Evolutionary conservation across 163 green algal species (phyloP), one percentile per base, ranked within the genome.

Genomic region (Scenedesmus sp.): DNA sequence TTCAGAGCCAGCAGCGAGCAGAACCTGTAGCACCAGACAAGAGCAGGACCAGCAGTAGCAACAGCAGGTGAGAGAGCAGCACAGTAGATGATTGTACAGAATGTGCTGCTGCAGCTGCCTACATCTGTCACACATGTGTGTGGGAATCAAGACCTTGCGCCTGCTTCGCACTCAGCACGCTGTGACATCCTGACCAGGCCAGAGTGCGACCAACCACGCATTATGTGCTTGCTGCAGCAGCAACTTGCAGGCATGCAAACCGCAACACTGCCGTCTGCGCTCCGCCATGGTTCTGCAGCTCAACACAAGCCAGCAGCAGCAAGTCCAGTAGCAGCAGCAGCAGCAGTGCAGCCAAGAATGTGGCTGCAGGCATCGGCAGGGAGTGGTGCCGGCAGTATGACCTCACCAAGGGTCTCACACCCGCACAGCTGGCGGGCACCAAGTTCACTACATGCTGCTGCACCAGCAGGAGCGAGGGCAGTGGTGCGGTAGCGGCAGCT

Each of bases 331-430:
- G 68, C 86, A 84, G 65, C 73, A 84, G 84, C 49, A 43, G 46
- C 26, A 61, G 37, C 35, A 61, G 40, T 51, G 37, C n/a, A 53
- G 40, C 65, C 10, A 51, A 80, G 49, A 81, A 90, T 43, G 78
- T 92, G 22, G 93, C 93, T 15, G 93, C 92, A 33, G 93, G 94
- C 30, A 87, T 96, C 16, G 89, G 76, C 5, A 81, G 90, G 1
- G 93, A 96, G 76, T 98, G 96, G 96, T 97, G 96, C 91, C 95
- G 97, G 88, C 88, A 88, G 5, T 98, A 95, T 72, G 96, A 98
- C 90, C 87, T 98, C 5, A 94, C 91, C 0, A 93, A 89, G 83
- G 59, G 81, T 0, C 91, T 94, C 37, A 89, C 89, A 1, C 37
- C 82, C 24, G 92, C 95, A 82, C 68, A 80, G 49, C 87, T 96